Base-by-base conservation (phyloP, 2,329 filamentous ascomycete species). In the Fusarium torreyae region DNA sequence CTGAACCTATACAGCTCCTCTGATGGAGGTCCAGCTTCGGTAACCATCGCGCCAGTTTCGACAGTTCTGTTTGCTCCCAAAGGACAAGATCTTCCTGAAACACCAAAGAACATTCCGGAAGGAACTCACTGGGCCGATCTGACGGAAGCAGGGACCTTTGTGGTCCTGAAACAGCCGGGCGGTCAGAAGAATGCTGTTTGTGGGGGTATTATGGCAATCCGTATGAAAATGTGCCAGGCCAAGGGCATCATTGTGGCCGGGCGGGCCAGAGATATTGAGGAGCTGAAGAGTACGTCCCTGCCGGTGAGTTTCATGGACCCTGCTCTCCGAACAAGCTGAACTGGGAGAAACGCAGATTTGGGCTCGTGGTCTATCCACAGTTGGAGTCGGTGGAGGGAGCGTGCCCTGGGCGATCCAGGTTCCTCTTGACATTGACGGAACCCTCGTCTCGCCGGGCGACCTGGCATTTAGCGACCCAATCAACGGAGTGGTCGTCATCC, bases 121-220 rank as follows among this genome's bases (percentile, higher is more conserved):
- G 86, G 83, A 9, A 86, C 83, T 8, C 92, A 93, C 72, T 94
- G 90, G 85, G 90, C 89, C 38, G 92, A 94, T 77, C 80, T 88
- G 42, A 86, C 88, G 2, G 79, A 86, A 26, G 80, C 85, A 1
- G 86, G 84, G 9, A 91, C 88, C 2, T 84, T 94, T 54, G 87
- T 90, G 6, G 81, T 94, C 6, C 84, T 94, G 61, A 86, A 88
- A 64, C 91, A 94, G 73, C 90, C 91, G 0, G 74, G 81, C 1
- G 84, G 83, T 1, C 91, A 93, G 76, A 85, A 84, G 52, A 93
- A 92, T 78, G 92, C 92, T 7, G 85, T 92, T 9, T 85, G 92
- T 7, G 92, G 92, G n/a, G 92, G 92, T 18, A 92, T 94, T 68
- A 92, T 94, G 86, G 92, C 90, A 7, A 81, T 87, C 31, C 84